Conservation (phyloP, 2,329 filamentous ascomycete genomes). For the Alternaria longipes region DNA sequence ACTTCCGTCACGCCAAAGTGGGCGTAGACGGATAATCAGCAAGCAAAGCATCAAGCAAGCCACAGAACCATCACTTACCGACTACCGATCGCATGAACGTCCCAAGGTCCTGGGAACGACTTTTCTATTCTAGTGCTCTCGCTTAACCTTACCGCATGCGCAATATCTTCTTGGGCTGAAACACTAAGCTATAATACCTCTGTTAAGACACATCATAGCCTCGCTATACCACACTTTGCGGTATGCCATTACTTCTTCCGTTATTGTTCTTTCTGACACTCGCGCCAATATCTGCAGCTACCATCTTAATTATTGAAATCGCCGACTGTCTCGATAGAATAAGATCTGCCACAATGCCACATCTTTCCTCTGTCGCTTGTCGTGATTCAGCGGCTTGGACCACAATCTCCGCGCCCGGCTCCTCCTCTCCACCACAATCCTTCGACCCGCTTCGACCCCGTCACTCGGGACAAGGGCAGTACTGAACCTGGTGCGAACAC, state of each 20-base stretch:
- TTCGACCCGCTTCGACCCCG: slow-evolving; percentile 17
- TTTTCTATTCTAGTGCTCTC: slow-evolving; percentile 36
- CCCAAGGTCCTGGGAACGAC: slow-evolving; percentile 12
- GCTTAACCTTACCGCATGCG: slow-evolving; percentile 38
- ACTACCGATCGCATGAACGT: slow-evolving; percentile 21
- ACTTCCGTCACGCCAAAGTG: slow-evolving; percentile 97
- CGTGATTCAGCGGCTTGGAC: slow-evolving; percentile 12
- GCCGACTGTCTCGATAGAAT: slow-evolving; percentile 16
- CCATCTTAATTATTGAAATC: slow-evolving; percentile 23
- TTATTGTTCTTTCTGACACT: slow-evolving; percentile 11
- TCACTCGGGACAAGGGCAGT: slow-evolving; percentile 22
- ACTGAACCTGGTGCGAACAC: slow-evolving; percentile 37
- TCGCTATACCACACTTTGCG: slow-evolving; percentile 14
- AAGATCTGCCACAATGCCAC: slow-evolving; percentile 13
- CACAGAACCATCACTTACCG: slow-evolving; percentile 19
- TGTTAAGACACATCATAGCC: slow-evolving; percentile 25
- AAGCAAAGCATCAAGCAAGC: not conserved
- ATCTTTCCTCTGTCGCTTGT: slow-evolving; percentile 9
- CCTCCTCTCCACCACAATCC: slow-evolving; percentile 16
- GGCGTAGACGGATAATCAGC: slow-evolving; percentile 59
- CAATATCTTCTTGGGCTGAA: slow-evolving; percentile 45
- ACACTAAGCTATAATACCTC: slow-evolving; percentile 41
- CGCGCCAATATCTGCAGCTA: slow-evolving; percentile 10
- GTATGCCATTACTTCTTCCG: slow-evolving; percentile 12
- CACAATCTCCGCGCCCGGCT: slow-evolving; percentile 22